Evolutionary conservation across 2,329 filamentous ascomycete genomes (phyloP).

Genomic region (Dactylonectria macrodidyma): DNA sequence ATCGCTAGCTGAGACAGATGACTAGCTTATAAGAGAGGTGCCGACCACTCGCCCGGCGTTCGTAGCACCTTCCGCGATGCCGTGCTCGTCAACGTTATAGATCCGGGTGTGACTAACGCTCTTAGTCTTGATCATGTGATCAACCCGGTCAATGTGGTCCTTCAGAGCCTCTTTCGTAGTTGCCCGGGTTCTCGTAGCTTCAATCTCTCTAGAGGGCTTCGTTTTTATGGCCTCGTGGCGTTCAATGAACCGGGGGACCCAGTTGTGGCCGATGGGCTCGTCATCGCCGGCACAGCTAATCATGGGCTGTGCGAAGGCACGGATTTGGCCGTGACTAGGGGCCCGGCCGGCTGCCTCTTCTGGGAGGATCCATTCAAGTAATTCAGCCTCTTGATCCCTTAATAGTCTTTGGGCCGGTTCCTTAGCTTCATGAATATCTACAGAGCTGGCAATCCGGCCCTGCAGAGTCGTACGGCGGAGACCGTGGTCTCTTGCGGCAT

Average conservation of each 20-base stretch:
- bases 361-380: too few relatives aligned
- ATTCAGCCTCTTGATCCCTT: too few relatives aligned
- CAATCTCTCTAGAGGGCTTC: neutral
- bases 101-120: too few relatives aligned
- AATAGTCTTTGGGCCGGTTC: too few relatives aligned
- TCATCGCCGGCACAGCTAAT: constrained; percentile 3
- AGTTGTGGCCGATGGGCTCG: neutral
- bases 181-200: neutral
- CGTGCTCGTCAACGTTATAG: too few relatives aligned
- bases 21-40: neutral
- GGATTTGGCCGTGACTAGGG: too few relatives aligned
- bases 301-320: constrained; percentile 4
- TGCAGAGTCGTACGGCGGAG: neutral
- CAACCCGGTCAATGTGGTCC: neutral
- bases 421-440: too few relatives aligned
- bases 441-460: too few relatives aligned
- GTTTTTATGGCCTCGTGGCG: neutral
- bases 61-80: too few relatives aligned
- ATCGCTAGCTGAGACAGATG: neutral
- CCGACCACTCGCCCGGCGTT: neutral
- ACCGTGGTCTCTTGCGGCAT: constrained; percentile 3
- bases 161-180: neutral
- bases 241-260: constrained; percentile 1
- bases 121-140: too few relatives aligned
- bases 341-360: too few relatives aligned